Percentiles rank a stretch among this genome's conserved stretches.
Evolutionary conservation across 139 green algal species (phyloP).

Genomic region (Monoraphidium neglectum): DNA sequence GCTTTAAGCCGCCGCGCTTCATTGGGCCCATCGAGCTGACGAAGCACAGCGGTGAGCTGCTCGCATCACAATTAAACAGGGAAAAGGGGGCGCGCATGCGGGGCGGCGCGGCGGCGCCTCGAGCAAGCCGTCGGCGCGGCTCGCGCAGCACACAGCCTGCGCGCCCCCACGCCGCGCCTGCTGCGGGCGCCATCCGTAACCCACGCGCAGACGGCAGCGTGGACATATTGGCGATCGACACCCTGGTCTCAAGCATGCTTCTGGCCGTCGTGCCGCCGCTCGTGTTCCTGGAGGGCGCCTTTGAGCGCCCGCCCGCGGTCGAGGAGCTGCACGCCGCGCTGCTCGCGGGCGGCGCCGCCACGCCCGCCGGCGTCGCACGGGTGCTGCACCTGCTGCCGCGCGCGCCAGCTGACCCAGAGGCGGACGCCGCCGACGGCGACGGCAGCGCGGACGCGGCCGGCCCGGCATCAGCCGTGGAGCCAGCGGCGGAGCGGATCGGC

Average conservation of each 20-base stretch:
- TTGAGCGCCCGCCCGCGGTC: conserved; percentile 27
- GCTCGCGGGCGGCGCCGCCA: conserved; percentile 14
- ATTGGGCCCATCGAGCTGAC: conserved; percentile 3
- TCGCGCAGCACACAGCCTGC: no score
- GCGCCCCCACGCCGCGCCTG: no score
- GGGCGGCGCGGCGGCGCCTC: no score
- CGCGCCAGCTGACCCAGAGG: no score
- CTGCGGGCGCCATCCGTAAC: conserved; percentile 1
- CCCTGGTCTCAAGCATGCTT: conserved; percentile 18
- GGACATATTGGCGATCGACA: background rate
- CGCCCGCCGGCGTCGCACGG: conserved; percentile 8
- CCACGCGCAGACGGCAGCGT: conserved; percentile 6
- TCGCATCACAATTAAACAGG: no score
- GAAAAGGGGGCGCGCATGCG: no score
- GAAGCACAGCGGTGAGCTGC: background rate
- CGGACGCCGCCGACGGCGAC: no score
- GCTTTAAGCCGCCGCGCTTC: conserved; percentile 32
- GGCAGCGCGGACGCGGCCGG: no score
- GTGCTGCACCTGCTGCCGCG: conserved; percentile 31
- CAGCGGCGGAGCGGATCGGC: no score
- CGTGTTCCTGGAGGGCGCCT: conserved; percentile 28
- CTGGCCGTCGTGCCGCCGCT: conserved; percentile 24
- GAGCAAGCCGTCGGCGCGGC: no score
- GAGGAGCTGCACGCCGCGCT: conserved; percentile 39
- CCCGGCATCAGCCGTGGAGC: no score